Evolutionary conservation across 306 rosid genomes (phyloP), one percentile per base, ranked within the genome.

Genomic region (Herpetospermum pedunculosum): DNA sequence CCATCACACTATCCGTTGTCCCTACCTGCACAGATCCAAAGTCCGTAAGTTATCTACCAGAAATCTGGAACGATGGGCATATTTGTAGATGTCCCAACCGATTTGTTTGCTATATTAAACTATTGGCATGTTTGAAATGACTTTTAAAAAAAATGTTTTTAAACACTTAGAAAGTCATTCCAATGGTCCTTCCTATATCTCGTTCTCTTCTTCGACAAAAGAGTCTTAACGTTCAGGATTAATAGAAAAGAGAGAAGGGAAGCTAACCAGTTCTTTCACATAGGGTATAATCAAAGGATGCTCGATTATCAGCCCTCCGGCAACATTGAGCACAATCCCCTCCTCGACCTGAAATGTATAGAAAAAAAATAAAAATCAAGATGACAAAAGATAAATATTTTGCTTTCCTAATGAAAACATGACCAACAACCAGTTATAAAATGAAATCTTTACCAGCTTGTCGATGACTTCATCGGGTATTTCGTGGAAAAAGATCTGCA

Each of bases 1-100:
- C 97, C 97, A 94, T 91, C 84, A 94, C 96, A 25, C 99, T 94
- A 80, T 91, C 99, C 0, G 89, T 89, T 75, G 97, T 94, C 72
- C 99, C 96, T 64, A 83, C 92, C 96, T 94, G 96, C 86, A 81
- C 4, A 62, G 71, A 52, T 72, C 48, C 75, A 63, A 23, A 85
- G 74, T 53, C 74, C 40, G 3, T 12, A 21, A 4, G 52, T 65
- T 19, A 63, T 23, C 50, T 14, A 58, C 65, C 40, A 29, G 21
- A 13, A 57, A 13, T 29, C 3, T 18, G 29, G 62, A 54, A 62
- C 34, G 65, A 29, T 29, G n/a, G 8, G 14, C 38, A 58, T 30
- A 58, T 14, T 29, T 28, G 38, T 29, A 21, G 21, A 28, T 15
- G 38, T 5, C 21, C 38, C 35, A 57, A 57, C 37, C 16, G 63